phyloP scores from a whole-genome alignment of 345 rosid species.

The Gossypium turneri region DNA sequence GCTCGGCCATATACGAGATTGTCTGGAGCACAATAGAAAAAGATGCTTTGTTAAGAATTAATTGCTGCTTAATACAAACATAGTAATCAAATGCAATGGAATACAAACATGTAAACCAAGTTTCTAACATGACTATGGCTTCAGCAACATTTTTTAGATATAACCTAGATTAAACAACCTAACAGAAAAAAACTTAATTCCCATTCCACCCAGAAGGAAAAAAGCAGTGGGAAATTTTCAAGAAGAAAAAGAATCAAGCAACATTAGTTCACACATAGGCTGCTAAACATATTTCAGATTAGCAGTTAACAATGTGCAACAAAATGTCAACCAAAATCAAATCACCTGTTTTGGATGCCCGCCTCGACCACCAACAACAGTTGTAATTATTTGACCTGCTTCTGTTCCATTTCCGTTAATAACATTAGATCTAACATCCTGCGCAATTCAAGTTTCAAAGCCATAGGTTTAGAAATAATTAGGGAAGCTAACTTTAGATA shows the following conservation, averaged over 20 bases:
- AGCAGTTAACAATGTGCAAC: background rate
- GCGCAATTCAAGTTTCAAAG: constrained; percentile 12
- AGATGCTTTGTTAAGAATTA: constrained; percentile 3
- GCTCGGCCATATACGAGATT: constrained; percentile 75
- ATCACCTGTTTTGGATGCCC: constrained; percentile 95
- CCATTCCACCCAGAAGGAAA: background rate
- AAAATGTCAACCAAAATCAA: background rate
- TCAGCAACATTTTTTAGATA: background rate
- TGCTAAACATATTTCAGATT: background rate
- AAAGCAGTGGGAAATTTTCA: background rate
- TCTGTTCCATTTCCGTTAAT: constrained; percentile 80
- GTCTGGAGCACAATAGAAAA: constrained; percentile 39
- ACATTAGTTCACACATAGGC: background rate
- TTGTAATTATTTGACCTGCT: constrained; percentile 80
- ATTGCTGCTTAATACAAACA: background rate
- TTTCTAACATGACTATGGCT: background rate
- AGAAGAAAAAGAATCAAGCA: constrained; percentile 2
- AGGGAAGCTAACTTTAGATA: background rate
- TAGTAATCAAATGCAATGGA: constrained; percentile 1
- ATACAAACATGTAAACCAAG: constrained; percentile 2
- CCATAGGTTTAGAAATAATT: background rate
- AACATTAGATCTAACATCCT: constrained; percentile 65
- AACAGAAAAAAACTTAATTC: background rate
- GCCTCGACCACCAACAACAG: constrained; percentile 74
- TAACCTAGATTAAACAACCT: background rate